Percentiles rank a stretch among this genome's conserved stretches.
Evolutionary conservation across 1,284 basidiomycete genomes (phyloP).

Genomic region (Blastosporella zonata): DNA sequence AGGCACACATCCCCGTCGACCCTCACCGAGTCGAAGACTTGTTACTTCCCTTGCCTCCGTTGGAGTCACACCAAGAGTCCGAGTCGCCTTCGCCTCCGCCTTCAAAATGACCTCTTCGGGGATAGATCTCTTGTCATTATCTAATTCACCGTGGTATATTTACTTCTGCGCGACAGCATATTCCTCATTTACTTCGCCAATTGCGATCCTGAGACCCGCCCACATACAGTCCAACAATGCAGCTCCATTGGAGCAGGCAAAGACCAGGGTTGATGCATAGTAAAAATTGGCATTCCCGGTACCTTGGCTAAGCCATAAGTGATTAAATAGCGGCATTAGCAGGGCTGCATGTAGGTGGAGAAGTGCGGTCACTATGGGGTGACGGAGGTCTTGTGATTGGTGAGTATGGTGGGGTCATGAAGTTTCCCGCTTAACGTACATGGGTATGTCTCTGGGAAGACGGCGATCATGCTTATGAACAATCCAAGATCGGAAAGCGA

Average conservation of each 20-base stretch:
- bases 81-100: not conserved
- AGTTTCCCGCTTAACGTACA: conserved; percentile 49
- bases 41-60: conserved; percentile 28
- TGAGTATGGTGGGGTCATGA: not conserved
- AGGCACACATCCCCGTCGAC: conserved; percentile 60
- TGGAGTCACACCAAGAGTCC: conserved; percentile 14
- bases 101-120: not conserved
- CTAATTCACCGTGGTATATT: not conserved
- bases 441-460: conserved; percentile 84
- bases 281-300: conserved; percentile 99
- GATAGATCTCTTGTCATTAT: not conserved
- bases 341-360: conserved; percentile 84
- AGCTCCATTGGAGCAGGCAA: conserved; percentile 85
- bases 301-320: conserved; percentile 89
- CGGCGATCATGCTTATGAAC: conserved; percentile 75
- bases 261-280: conserved; percentile 93
- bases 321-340: conserved; percentile 88
- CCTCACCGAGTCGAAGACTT: conserved; percentile 52
- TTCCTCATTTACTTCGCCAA: conserved; percentile 54
- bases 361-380: conserved; percentile 84
- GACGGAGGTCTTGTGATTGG: conserved; percentile 65
- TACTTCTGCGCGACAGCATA: conserved; percentile 60
- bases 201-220: conserved; percentile 71
- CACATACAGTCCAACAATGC: conserved; percentile 80
- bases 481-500: conserved; percentile 87